Evolutionary conservation across 169 alveolate species (phyloP).

Genomic region (Miamiensis avidus): DNA sequence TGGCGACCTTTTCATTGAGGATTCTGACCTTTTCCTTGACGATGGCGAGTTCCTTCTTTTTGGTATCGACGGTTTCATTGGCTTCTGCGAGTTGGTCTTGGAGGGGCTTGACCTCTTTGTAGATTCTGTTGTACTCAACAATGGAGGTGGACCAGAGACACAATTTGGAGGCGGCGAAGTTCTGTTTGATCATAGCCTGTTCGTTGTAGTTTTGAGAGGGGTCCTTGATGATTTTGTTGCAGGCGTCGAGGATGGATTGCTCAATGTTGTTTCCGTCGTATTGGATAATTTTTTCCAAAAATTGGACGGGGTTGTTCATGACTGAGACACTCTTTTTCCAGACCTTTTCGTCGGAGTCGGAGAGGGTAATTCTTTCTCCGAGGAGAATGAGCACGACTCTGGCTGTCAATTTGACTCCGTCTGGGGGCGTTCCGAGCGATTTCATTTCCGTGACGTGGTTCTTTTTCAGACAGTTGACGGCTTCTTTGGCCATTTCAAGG

Average conservation of each 20-base stretch:
- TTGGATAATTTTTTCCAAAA: slow-evolving; percentile 88
- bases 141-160: slow-evolving; percentile 94
- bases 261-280: slow-evolving; percentile 94
- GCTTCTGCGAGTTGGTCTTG: slow-evolving; percentile 93
- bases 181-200: slow-evolving; percentile 92
- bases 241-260: slow-evolving; percentile 88
- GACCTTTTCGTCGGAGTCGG: slow-evolving; percentile 64
- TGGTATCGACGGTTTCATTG: slow-evolving; percentile 86
- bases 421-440: slow-evolving; percentile 94
- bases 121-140: slow-evolving; percentile 92
- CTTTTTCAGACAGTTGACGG: slow-evolving; percentile 94
- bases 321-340: slow-evolving; percentile 93
- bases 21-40: slow-evolving; percentile 89
- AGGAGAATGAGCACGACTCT: slow-evolving; percentile 91
- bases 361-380: slow-evolving; percentile 85
- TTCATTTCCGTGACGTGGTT: slow-evolving; percentile 94
- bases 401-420: slow-evolving; percentile 90
- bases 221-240: slow-evolving; percentile 88
- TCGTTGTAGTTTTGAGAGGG: slow-evolving; percentile 85
- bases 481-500: slow-evolving; percentile 93
- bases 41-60: slow-evolving; percentile 91
- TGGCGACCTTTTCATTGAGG: slow-evolving; percentile 78
- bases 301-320: slow-evolving; percentile 92
- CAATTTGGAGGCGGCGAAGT: slow-evolving; percentile 94
- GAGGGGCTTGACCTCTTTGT: slow-evolving; percentile 92